Conservation (phyloP, 73 alveolate species). For the Breviolum minutum region DNA sequence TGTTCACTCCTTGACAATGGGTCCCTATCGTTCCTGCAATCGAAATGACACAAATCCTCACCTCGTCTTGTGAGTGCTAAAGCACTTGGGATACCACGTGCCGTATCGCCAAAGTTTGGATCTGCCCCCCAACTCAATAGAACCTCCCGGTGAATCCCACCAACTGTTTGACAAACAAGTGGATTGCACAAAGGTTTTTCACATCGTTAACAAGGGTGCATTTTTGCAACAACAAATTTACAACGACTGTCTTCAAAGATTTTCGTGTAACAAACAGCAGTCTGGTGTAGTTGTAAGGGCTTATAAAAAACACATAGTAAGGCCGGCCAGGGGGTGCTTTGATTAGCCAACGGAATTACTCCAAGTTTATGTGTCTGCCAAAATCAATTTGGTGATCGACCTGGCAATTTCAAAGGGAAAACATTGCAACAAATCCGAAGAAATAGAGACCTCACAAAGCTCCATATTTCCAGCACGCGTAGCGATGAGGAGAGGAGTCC, state of each 20-base stretch:
- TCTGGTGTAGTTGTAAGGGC: no score
- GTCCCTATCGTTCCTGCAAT: background rate
- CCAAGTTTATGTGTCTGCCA: no score
- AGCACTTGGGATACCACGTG: slow-evolving; percentile 78
- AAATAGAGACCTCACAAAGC: slow-evolving; percentile 51
- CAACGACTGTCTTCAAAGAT: no score
- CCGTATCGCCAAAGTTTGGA: slow-evolving; percentile 61
- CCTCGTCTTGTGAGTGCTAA: slow-evolving; percentile 71
- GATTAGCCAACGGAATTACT: no score
- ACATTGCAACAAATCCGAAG: no score
- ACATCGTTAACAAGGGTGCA: no score
- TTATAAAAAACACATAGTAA: no score
- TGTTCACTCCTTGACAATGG: background rate
- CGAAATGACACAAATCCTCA: background rate
- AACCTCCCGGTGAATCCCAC: background rate
- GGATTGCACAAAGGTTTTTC: background rate
- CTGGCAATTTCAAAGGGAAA: no score
- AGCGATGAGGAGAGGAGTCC: slow-evolving; percentile 85
- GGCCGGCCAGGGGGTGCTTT: no score
- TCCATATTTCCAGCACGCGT: slow-evolving; percentile 71
- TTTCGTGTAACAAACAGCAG: no score
- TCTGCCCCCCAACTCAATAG: slow-evolving; percentile 65
- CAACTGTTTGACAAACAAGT: background rate
- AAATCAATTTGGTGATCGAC: no score
- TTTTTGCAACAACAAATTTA: no score